Percentiles rank a stretch among this genome's conserved stretches.
These are phyloP conservation scores for Saturnispora mendoncae DNA, from an alignment of 805 yeast species.

Conservation along the genomic window DNA sequence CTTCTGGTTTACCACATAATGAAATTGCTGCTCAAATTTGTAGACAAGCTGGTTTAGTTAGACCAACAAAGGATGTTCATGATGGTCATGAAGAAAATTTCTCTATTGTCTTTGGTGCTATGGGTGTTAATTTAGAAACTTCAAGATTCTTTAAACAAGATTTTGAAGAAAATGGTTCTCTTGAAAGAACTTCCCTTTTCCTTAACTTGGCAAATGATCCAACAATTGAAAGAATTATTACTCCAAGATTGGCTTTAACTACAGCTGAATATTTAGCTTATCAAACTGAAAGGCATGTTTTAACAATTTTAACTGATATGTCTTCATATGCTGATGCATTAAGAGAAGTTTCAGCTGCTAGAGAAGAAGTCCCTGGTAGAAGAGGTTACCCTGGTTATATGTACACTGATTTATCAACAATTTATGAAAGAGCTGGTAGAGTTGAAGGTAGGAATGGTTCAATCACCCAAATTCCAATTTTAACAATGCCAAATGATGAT, in stretches of 20 bases:
- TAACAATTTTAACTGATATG: conserved; percentile 98
- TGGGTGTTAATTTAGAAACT: conserved; percentile 99
- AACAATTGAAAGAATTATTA: conserved; percentile 97
- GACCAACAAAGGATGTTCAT: conserved; percentile 99
- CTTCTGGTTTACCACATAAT: conserved; percentile 98
- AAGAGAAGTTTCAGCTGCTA: conserved; percentile 99
- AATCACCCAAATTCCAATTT: conserved; percentile 96
- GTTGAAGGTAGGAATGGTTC: conserved; percentile 99
- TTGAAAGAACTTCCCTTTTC: conserved; percentile 95
- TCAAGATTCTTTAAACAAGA: conserved; percentile 98
- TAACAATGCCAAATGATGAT: conserved; percentile 99
- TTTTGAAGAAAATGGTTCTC: conserved; percentile 97
- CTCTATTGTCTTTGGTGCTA: conserved; percentile 98
- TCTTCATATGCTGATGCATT: conserved; percentile 99
- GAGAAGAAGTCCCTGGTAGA: conserved; percentile 99
- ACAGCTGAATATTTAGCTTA: conserved; percentile 98
- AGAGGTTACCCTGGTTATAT: conserved; percentile 99
- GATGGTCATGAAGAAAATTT: conserved; percentile 99
- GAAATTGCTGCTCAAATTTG: conserved; percentile 99
- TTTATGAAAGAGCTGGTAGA: conserved; percentile 99
- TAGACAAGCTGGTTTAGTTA: conserved; percentile 98
- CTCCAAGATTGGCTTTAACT: conserved; percentile 97
- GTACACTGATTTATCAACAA: conserved; percentile 99
- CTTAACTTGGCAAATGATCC: conserved; percentile 98
- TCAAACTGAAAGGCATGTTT: conserved; percentile 98